Conservation (phyloP, 2,329 filamentous ascomycete genomes). For the Truncatella angustata region DNA sequence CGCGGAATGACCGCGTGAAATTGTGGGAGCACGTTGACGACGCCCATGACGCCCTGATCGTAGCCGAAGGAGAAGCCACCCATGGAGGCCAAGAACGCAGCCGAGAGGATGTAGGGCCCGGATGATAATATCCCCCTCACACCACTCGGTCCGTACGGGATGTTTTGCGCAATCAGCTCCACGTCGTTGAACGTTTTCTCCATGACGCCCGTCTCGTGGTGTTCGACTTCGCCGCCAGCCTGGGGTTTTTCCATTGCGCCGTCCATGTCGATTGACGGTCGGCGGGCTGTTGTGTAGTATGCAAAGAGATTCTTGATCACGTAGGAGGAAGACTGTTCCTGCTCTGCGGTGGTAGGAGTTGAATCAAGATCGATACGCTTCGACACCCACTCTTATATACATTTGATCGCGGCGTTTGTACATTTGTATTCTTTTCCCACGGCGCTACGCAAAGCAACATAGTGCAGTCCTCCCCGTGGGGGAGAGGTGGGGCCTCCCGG, state of each 20-base stretch:
- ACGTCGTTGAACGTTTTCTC: neutral
- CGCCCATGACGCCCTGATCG: conserved; percentile 35
- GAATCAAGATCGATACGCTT: neutral
- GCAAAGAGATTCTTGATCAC: neutral
- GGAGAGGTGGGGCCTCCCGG: no score
- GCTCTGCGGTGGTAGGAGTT: neutral
- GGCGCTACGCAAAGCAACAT: no score
- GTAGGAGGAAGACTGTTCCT: neutral
- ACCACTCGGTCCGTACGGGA: neutral
- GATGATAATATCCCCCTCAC: neutral
- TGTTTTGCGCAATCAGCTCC: neutral
- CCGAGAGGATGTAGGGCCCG: conserved; percentile 37
- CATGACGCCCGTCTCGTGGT: neutral
- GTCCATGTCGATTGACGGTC: neutral
- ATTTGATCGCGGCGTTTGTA: neutral
- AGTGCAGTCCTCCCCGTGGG: no score
- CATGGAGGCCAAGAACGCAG: conserved; percentile 39
- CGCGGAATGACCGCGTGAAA: conserved; percentile 37
- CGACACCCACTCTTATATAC: neutral
- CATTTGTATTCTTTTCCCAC: no score
- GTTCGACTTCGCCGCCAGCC: neutral
- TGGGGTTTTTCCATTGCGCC: neutral
- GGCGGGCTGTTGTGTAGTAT: neutral
- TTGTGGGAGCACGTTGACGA: conserved; percentile 44
- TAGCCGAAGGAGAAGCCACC: conserved; percentile 47